A percentile compares a stretch with the other conserved stretches of the same genome.
phyloP scores from a whole-genome alignment of 768 basidiomycete species.

The Paxillus ammoniavirescens region DNA sequence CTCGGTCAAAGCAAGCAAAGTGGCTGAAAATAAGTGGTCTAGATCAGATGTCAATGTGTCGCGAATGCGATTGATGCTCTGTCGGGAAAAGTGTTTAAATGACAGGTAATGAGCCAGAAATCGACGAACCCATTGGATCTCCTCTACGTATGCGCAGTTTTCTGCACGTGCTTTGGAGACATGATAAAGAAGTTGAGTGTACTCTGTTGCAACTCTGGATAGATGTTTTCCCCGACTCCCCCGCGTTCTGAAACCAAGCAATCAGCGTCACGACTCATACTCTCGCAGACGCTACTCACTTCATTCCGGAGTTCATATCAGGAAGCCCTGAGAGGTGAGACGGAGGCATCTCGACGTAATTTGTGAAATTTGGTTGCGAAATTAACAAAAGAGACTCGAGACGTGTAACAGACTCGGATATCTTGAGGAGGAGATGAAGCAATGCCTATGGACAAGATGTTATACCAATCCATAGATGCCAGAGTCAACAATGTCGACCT shows the following conservation, averaged over 20 bases:
- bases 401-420: slow-evolving; percentile 88
- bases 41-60: slow-evolving; percentile 85
- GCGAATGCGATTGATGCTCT: slow-evolving; percentile 84
- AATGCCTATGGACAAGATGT: slow-evolving; percentile 52
- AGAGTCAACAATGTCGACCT: slow-evolving; percentile 39
- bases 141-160: slow-evolving; percentile 75
- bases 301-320: slow-evolving; percentile 40
- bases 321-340: slow-evolving; percentile 24
- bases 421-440: slow-evolving; percentile 83
- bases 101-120: slow-evolving; percentile 7
- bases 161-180: slow-evolving; percentile 76
- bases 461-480: neutral
- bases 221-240: slow-evolving; percentile 77
- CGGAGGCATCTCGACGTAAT: slow-evolving; percentile 31
- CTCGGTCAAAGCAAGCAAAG: slow-evolving; percentile 50
- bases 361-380: slow-evolving; percentile 51
- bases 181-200: slow-evolving; percentile 90
- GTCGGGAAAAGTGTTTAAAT: slow-evolving; percentile 20
- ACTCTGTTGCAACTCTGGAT: slow-evolving; percentile 83
- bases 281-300: slow-evolving; percentile 15
- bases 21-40: slow-evolving; percentile 73
- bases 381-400: slow-evolving; percentile 82
- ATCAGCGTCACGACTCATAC: neutral
- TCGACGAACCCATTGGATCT: slow-evolving; percentile 78
- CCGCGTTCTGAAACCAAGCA: slow-evolving; percentile 42